A percentile compares a stretch with the other conserved stretches of the same genome.
Conservation (phyloP, 495 filamentous ascomycete species). For the Xylaria castorea region DNA sequence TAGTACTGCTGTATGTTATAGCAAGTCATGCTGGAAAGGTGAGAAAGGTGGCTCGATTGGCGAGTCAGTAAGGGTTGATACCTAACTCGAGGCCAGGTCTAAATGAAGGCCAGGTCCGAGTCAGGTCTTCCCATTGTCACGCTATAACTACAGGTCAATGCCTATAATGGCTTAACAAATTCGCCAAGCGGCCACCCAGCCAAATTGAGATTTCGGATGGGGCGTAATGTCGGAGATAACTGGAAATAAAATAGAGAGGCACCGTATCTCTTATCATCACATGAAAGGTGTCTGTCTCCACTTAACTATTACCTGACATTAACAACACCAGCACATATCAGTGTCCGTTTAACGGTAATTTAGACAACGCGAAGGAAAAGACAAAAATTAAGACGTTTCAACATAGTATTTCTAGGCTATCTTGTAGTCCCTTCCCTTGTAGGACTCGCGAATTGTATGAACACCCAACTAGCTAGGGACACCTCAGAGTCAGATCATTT, state of each 20-base stretch:
- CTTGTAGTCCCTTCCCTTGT: too few species aligned
- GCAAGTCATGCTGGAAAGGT: neutral
- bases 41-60: neutral
- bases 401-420: neutral
- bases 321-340: neutral
- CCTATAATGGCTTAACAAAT: too few species aligned
- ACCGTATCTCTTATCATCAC: conserved; percentile 5
- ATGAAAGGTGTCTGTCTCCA: neutral
- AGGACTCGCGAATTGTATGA: neutral
- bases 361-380: neutral
- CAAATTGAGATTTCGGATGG: neutral
- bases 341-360: neutral
- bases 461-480: neutral
- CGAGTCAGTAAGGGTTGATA: neutral
- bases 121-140: too few species aligned
- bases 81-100: too few species aligned
- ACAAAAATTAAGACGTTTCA: neutral
- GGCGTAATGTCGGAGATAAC: conserved; percentile 1
- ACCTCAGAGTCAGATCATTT: neutral
- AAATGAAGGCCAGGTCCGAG: too few species aligned
- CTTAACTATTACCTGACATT: neutral
- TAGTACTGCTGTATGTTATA: neutral
- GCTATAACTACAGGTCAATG: neutral
- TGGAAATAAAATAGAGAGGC: neutral
- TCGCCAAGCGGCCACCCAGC: too few species aligned